A percentile compares a stretch with the other conserved stretches of the same genome.
Evolutionary conservation across 2,329 filamentous ascomycete species (phyloP).

Genomic region (Colletotrichum liriopes): DNA sequence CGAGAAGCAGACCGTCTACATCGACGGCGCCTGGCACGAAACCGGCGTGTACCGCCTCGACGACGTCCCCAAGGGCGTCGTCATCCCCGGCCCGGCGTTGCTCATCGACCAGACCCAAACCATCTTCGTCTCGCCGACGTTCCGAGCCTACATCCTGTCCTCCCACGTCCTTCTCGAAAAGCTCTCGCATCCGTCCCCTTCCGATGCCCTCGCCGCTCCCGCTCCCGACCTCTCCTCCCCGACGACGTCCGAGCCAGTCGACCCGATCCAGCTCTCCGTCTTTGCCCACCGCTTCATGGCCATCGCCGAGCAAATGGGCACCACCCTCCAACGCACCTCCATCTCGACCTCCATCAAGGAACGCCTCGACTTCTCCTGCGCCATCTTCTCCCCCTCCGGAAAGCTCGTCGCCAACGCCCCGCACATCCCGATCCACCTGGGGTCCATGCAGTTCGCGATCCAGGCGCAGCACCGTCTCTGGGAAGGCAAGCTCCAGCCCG

Average conservation of each 20-base stretch:
- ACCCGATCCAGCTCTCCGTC: conserved; percentile 68
- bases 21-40: conserved; percentile 48
- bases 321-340: conserved; percentile 68
- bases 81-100: conserved; percentile 52
- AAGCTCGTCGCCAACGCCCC: conserved; percentile 59
- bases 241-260: conserved; percentile 47
- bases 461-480: conserved; percentile 55
- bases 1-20: conserved; percentile 49
- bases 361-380: conserved; percentile 60
- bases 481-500: conserved; percentile 52
- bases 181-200: neutral
- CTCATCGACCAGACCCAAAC: conserved; percentile 53
- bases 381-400: conserved; percentile 59
- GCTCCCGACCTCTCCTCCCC: neutral
- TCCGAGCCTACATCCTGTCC: conserved; percentile 49
- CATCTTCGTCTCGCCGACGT: conserved; percentile 48
- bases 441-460: conserved; percentile 60
- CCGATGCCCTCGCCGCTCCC: neutral
- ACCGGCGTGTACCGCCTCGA: conserved; percentile 50
- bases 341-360: conserved; percentile 66
- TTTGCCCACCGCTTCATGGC: conserved; percentile 73
- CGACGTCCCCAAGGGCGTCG: conserved; percentile 43
- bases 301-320: conserved; percentile 73
- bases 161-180: conserved; percentile 53
- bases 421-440: conserved; percentile 59